phyloP scores from a whole-genome alignment of 2,329 filamentous ascomycete genomes.

The Myriosclerotinia scirpicola region DNA sequence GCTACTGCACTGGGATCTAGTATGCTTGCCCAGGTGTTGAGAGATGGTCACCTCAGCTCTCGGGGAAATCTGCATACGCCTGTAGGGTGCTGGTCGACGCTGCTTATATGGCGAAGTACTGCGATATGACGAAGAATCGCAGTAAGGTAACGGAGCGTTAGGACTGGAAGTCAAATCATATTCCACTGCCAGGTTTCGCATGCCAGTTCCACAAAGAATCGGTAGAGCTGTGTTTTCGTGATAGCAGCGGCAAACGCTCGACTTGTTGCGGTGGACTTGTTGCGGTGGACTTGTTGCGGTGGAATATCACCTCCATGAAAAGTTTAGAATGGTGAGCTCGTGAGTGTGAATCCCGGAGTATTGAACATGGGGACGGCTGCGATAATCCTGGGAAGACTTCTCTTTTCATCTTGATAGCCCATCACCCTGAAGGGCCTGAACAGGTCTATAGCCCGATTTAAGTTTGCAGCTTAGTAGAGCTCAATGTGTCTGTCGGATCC shows the following conservation, averaged over 20 bases:
- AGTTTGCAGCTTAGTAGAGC: too few species aligned
- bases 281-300: too few species aligned
- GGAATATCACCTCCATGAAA: not conserved
- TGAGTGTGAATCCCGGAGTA: not conserved
- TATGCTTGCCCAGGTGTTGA: too few species aligned
- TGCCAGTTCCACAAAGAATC: not conserved
- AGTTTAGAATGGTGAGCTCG: not conserved
- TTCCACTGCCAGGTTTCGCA: not conserved
- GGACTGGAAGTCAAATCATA: not conserved
- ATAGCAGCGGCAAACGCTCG: not conserved
- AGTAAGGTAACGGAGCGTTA: not conserved
- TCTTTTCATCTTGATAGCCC: not conserved
- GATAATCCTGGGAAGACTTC: not conserved
- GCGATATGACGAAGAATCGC: not conserved
- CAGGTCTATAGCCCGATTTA: too few species aligned
- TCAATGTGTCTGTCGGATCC: too few species aligned
- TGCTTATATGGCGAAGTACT: too few species aligned
- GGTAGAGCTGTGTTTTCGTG: not conserved
- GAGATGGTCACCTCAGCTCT: too few species aligned
- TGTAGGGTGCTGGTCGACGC: too few species aligned
- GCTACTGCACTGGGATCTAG: too few species aligned
- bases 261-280: not conserved
- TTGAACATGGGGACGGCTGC: not conserved
- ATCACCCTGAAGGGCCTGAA: not conserved
- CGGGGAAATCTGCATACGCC: too few species aligned